These are phyloP conservation scores for Coemansia sp. DNA, from an alignment of 192 early-diverging fungal species.

Conservation along the genomic window DNA sequence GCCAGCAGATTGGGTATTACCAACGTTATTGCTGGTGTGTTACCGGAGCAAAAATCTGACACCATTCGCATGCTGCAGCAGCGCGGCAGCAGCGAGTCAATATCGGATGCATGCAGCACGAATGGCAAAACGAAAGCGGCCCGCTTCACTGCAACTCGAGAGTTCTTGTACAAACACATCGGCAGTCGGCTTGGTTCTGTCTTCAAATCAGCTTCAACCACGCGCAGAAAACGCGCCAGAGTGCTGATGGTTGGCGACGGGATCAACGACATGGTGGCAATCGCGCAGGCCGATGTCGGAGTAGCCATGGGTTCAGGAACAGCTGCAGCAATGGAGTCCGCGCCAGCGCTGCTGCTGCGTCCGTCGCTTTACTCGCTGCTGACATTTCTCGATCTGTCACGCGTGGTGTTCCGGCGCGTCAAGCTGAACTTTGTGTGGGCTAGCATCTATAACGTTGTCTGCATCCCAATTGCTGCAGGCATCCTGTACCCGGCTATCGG, in stretches of 20 bases:
- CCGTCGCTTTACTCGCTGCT: slow-evolving; percentile 75
- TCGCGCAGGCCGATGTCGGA: slow-evolving; percentile 87
- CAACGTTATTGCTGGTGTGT: slow-evolving; percentile 89
- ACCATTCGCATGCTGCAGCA: slow-evolving; percentile 71
- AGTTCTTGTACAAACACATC: neutral
- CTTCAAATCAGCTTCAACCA: neutral
- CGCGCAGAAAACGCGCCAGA: slow-evolving; percentile 36
- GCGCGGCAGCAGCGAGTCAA: slow-evolving; percentile 15
- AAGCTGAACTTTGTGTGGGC: slow-evolving; percentile 89
- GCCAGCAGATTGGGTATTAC: slow-evolving; percentile 76
- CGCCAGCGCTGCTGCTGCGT: slow-evolving; percentile 78
- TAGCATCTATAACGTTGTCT: slow-evolving; percentile 79
- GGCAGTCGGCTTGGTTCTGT: neutral
- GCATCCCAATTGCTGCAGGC: slow-evolving; percentile 90
- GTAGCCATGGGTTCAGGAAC: slow-evolving; percentile 89
- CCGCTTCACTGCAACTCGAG: neutral
- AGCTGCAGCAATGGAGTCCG: slow-evolving; percentile 87
- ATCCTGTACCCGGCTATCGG: slow-evolving; percentile 66
- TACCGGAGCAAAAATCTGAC: slow-evolving; percentile 83
- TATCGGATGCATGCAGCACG: neutral
- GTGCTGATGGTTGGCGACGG: slow-evolving; percentile 96
- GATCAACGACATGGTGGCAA: slow-evolving; percentile 91
- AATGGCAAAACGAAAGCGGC: neutral
- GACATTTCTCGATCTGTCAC: slow-evolving; percentile 74
- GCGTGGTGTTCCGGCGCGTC: slow-evolving; percentile 74